These are phyloP conservation scores for Dissophora globulifera DNA, from an alignment of 192 early-diverging fungal genomes.

Conservation along the genomic window DNA sequence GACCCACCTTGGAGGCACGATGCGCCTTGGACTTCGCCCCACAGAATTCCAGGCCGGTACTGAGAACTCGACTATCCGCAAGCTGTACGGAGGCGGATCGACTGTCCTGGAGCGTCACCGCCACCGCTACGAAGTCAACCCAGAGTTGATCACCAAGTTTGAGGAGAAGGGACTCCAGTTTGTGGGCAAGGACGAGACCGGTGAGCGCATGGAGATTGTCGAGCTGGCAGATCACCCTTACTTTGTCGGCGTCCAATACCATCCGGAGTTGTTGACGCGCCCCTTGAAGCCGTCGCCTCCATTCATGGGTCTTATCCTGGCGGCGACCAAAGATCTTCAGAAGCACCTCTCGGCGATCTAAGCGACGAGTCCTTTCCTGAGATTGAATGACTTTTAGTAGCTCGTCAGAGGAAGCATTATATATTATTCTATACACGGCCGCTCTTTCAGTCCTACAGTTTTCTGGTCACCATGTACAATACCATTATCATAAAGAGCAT, in stretches of 20 bases:
- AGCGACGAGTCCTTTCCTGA: no score
- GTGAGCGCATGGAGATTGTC: slow-evolving; percentile 96
- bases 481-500: no score
- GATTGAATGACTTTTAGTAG: no score
- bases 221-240: slow-evolving; percentile 91
- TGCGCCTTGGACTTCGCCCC: slow-evolving; percentile 88
- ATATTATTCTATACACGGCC: neutral
- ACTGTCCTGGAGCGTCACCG: slow-evolving; percentile 85
- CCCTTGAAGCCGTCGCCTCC: slow-evolving; percentile 92
- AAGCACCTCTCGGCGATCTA: slow-evolving; percentile 35
- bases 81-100: slow-evolving; percentile 73
- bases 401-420: no score
- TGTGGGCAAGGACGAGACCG: slow-evolving; percentile 92
- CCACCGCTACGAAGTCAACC: slow-evolving; percentile 98
- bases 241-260: slow-evolving; percentile 94
- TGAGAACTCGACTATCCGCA: slow-evolving; percentile 70
- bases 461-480: no score
- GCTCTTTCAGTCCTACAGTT: no score
- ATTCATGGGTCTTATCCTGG: slow-evolving; percentile 92
- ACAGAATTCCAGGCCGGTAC: slow-evolving; percentile 77
- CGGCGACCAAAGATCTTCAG: slow-evolving; percentile 69
- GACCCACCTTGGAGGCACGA: slow-evolving; percentile 93
- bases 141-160: slow-evolving; percentile 75
- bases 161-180: slow-evolving; percentile 88
- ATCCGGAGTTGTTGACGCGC: slow-evolving; percentile 96